Evolutionary conservation across 2,329 filamentous ascomycete species (phyloP), one percentile per base, ranked within the genome.

Genomic region (Xylaria hypoxylon): DNA sequence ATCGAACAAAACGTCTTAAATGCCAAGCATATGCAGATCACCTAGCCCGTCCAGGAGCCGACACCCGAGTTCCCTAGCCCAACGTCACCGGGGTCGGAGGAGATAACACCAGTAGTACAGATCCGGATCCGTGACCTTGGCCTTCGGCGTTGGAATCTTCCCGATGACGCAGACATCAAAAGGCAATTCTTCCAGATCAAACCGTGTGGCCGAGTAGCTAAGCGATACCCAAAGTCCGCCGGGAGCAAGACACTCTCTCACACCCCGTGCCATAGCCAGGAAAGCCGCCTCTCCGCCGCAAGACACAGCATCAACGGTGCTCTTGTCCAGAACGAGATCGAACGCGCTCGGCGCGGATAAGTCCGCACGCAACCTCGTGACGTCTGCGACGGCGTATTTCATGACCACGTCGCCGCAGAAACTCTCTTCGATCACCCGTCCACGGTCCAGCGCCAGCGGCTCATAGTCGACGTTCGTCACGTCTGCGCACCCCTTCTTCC

Each of bases 391-490:
- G 5, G 73, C 68, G 62, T 86, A 85, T 26, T 74, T 73, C 77
- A 80, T 83, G 17, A 64, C 67, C 3, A 84, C 78, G 62, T 85
- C 79, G 19, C 82, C 81, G 68, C 86, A 86, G 1, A 71, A 75
- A 5, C 70, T 56, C 28, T 70, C 55, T 69, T 86, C 83, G 2
- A 82, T 74, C 33, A 78, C 71, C 3, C 76, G 78, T 1, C 83
- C 83, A 31, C 81, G 79, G 24, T 81, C 77, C 8, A 81, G 73
- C 5, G 84, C 84, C 6, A 83, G 76, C 4, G 83, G 83, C 70
- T 85, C 83, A 68, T 82, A 86, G 73, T 85, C 84, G 65, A 84
- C 73, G 65, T 85, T 86, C 6, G 81, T 82, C 19, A 86, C 76
- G 69, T 82, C 70, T 2, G 59, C n/a, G 67, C 82, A 82, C 1